Evolutionary conservation across 257 asterid species (phyloP).

Genomic region (Gentiana straminea): DNA sequence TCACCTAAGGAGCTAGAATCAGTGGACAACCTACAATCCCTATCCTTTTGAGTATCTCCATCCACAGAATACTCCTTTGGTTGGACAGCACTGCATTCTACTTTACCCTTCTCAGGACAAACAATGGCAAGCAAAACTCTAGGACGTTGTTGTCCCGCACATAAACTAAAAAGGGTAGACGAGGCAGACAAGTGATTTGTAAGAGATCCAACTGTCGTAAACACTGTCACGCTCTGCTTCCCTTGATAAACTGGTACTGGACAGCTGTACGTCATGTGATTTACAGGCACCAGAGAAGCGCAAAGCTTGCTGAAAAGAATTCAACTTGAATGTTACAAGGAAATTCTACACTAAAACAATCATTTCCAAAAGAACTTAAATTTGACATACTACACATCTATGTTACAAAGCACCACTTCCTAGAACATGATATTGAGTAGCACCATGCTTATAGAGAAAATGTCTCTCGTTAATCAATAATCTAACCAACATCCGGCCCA

Average conservation of each 20-base stretch:
- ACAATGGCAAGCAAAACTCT: conserved; percentile 20
- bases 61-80: conserved; percentile 14
- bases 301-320: conserved; percentile 35
- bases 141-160: conserved; percentile 13
- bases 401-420: too few species aligned
- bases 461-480: too few species aligned
- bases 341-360: not conserved
- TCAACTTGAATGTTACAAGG: conserved; percentile 1
- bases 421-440: not conserved
- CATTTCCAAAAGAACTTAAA: too few species aligned
- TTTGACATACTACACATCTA: too few species aligned
- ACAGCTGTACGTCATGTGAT: conserved; percentile 12
- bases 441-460: too few species aligned
- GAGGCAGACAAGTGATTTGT: conserved; percentile 23
- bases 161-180: conserved; percentile 20
- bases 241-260: conserved; percentile 9
- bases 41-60: conserved; percentile 14
- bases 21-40: conserved; percentile 1
- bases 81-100: conserved; percentile 13
- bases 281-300: conserved; percentile 26
- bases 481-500: too few species aligned
- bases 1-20: conserved; percentile 17
- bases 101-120: conserved; percentile 11
- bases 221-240: conserved; percentile 10
- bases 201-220: conserved; percentile 13